Evolutionary conservation across 2,329 filamentous ascomycete species (phyloP), one percentile per base, ranked within the genome.

Genomic region (Botrytis paeoniae): DNA sequence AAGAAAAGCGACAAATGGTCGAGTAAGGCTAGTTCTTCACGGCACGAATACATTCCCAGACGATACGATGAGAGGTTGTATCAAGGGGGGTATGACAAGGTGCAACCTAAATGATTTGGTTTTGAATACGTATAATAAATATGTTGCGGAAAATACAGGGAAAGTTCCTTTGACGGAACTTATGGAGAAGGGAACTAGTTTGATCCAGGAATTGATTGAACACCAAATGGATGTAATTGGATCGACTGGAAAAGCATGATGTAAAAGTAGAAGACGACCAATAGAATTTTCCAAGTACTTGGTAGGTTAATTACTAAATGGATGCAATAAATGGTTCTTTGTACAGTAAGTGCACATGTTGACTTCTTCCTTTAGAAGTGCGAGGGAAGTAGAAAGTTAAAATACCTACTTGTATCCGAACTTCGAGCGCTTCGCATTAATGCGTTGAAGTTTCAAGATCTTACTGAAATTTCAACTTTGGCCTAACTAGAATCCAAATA

Each of bases 11-110:
- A 79, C 81, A 25, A 80, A 80, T 1, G 82, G 82, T 1, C 82
- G 84, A 32, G 86, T 87, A 0, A 75, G 81, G 22, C 79, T 87
- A 32, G 87, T 86, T 3, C 80, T 89, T 45, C 88, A 90, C 76
- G 88, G 88, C 1, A 89, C 87, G 0, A 88, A 88, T 85, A 73
- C 71, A 57, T 89, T 89, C 74, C 80, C 83, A 1, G 80, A 83
- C 7, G 82, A 85, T n/a, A 79, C 88, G 4, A 85, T 88, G 83
- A 79, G 86, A 85, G 79, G 76, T 85, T 51, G 82, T 88, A 32
- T 80, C 86, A 22, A 83, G 86, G 71, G 82, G 59, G 75, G 76
- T 7, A 83, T 59, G 85, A 85, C 73, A 80, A 85, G 48, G 81
- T 81, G 70, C 79, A 84, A 76, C 75, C 63, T 77, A 3, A 78